Evolutionary conservation across 768 basidiomycete genomes (phyloP), one percentile per base, ranked within the genome.

Genomic region (Rossbeevera mucosa): DNA sequence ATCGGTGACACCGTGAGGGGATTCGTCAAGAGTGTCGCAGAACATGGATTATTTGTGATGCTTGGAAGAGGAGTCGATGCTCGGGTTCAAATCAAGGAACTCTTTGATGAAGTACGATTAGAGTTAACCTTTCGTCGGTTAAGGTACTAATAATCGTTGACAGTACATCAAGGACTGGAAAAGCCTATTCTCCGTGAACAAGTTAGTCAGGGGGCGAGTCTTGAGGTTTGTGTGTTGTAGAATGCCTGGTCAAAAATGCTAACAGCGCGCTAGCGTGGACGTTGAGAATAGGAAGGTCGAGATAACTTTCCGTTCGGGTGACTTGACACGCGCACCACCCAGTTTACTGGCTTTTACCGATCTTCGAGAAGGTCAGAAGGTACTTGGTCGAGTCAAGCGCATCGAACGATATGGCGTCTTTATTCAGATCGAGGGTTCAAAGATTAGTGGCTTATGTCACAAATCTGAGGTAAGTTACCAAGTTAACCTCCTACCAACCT

Each of bases 151-250:
- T 55, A 40, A 41, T 7, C 33, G 42, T 55, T 20, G 21, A 38
- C 59, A 96, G 91, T 98, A 81, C 69, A 81, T 97, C 62, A 96
- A 97, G 70, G 94, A 97, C 36, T 99, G 95, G 95, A 88, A 94
- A 71, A 74, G 78, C 24, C 80, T 77, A 20, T 97, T 97, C 68
- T 71, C 79, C 55, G 71, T 78, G 36, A 85, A 90, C 60, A 92
- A 97, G 61, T 67, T 97, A 3, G 91, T 96, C 12, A 87, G 84
- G 57, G 95, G 94, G 45, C 82, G 89, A 47, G 81, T 98, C 62
- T 69, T 90, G 33, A 85, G 80, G 89, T 91, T 61, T n/a, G 72
- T 59, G 43, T 31, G 30, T 51, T 53, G 2, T 45, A 9, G 36
- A 20, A 21, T 50, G 20, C 16, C 29, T 25, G 20, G 22, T 5